Base-by-base conservation (phyloP, 257 asterid genomes). In the Ehretia macrophylla region DNA sequence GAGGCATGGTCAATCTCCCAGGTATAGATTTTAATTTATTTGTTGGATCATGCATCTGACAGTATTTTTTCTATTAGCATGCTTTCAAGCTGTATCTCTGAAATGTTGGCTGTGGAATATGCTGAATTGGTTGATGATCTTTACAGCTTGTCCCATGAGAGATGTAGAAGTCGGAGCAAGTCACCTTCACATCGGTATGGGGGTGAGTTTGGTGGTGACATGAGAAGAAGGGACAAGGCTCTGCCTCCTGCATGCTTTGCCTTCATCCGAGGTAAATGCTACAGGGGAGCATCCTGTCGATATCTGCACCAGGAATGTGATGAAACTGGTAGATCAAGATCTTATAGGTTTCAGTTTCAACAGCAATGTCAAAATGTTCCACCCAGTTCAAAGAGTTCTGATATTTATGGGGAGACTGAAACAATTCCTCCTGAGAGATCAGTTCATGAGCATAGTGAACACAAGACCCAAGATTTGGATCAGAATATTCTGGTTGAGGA, bases 221-320 rank as follows among this genome's bases (percentile, higher is more conserved):
- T 72, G 67, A 58, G 47, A 68, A 81, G 77, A 77, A 55, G 81
- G 63, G 90, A 77, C 54, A 86, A 78, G 68, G 71, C 63, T 53
- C 83, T 67, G 19, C 64, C 51, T 69, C 67, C 75, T 32, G 79
- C 67, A 40, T 92, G 99, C 85, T 83, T 79, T 65, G 79, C 78
- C 74, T 82, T 84, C 76, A 67, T 59, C 49, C 80, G 76, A 62
- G 99, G 97, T 38, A 92, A 70, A 75, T 92, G 99, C 70, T 79
- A 92, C 71, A 90, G 90, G 67, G 99, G 97, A 58, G 75, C 87
- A 56, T 58, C 71, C 48, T 92, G 99, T 72, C 83, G 95, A 39
- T 88, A 74, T 76, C 64, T 73, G 59, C 99, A 92, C 79, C 77
- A 70, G 58, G 83, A 79, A 66, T 35, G 77, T 63, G 80, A 70